Conservation (phyloP, 129 eudicot genomes). For the Flaveria sonorensis region DNA sequence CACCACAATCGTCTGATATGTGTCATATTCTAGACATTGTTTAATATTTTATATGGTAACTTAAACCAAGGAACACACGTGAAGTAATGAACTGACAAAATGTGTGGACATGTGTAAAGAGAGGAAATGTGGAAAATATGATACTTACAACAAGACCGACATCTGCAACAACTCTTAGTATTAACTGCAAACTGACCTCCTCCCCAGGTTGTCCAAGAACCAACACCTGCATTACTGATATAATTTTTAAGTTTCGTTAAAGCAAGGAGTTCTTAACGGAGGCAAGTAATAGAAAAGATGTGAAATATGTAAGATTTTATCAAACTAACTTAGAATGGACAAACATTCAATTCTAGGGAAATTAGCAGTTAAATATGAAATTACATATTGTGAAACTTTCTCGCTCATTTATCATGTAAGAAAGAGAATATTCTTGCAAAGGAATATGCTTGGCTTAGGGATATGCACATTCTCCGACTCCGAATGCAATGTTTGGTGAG, state of each 20-base stretch:
- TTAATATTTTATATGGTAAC: neutral
- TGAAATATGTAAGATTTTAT: neutral
- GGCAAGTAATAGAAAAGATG: conserved; percentile 14
- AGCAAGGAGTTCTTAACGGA: neutral
- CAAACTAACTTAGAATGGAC: neutral
- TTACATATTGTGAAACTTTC: too few species aligned
- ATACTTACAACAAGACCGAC: conserved; percentile 94
- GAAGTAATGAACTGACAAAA: neutral
- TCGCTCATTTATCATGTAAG: too few species aligned
- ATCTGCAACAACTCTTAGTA: conserved; percentile 94
- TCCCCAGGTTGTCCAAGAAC: conserved; percentile 86
- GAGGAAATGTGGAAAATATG: conserved; percentile 14
- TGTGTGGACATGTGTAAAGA: neutral
- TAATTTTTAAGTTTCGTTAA: conserved; percentile 1
- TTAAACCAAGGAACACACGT: neutral
- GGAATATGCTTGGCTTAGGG: too few species aligned
- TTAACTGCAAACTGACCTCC: conserved; percentile 82
- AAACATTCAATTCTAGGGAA: too few species aligned
- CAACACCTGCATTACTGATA: conserved; percentile 60
- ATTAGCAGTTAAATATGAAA: too few species aligned
- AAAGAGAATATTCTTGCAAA: too few species aligned
- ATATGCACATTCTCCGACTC: too few species aligned
- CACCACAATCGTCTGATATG: neutral
- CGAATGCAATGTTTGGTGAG: too few species aligned
- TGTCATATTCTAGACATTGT: neutral